phyloP scores from a whole-genome alignment of 768 basidiomycete species.

The Suillus hirtellus region DNA sequence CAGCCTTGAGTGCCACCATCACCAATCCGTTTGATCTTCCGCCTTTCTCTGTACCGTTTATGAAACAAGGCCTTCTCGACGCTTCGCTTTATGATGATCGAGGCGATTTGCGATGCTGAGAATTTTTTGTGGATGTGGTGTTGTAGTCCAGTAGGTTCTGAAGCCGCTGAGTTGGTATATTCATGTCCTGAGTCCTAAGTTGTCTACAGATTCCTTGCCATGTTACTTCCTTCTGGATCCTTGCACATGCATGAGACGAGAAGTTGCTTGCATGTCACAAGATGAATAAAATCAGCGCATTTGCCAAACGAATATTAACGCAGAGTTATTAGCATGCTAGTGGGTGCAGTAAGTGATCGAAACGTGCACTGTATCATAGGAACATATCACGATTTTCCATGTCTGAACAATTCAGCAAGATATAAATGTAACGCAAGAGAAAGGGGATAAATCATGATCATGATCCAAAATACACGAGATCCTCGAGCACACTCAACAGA shows the following conservation, averaged over 20 bases:
- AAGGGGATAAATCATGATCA: not conserved
- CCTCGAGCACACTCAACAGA: not conserved
- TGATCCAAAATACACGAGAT: not conserved
- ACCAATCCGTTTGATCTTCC: conserved; percentile 6
- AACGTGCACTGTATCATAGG: not conserved
- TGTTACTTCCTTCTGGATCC: not conserved
- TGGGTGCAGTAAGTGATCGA: not conserved
- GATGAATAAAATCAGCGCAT: not conserved
- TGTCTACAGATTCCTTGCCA: not conserved
- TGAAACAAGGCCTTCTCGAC: not conserved
- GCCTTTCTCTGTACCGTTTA: not conserved
- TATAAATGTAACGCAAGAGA: not conserved
- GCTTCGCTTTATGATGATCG: not conserved
- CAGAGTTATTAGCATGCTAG: not conserved
- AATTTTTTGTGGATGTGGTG: not conserved
- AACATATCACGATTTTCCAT: not conserved
- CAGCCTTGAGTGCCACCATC: not conserved
- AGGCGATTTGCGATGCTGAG: not conserved
- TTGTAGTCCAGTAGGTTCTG: not conserved
- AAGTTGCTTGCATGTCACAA: not conserved
- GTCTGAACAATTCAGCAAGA: not conserved
- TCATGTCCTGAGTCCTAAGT: not conserved
- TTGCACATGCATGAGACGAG: not conserved
- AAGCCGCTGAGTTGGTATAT: not conserved
- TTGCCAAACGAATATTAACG: not conserved